phyloP scores from a whole-genome alignment of 1,284 basidiomycete genomes.

The Ganoderma boninense region DNA sequence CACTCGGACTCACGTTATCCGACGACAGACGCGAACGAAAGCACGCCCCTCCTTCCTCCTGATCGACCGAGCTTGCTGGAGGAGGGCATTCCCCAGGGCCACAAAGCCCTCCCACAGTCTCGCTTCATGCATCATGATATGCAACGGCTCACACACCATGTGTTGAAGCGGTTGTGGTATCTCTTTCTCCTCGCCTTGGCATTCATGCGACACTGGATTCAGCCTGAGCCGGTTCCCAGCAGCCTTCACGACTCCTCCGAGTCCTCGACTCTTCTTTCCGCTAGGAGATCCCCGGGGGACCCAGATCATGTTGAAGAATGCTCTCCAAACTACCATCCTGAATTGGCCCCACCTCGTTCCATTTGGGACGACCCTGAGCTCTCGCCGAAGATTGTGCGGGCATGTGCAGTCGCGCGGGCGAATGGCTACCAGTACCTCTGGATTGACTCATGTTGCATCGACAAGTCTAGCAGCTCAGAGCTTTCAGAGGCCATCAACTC shows the following conservation, averaged over 20 bases:
- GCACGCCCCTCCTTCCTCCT: too few relatives aligned
- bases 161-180: too few relatives aligned
- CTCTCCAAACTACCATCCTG: background rate
- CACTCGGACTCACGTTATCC: too few relatives aligned
- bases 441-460: background rate
- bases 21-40: too few relatives aligned
- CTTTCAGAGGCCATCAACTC: slow-evolving; percentile 4
- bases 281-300: background rate
- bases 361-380: background rate
- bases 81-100: too few relatives aligned
- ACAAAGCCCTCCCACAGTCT: too few relatives aligned
- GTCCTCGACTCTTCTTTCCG: too few relatives aligned
- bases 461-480: background rate
- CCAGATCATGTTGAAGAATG: background rate
- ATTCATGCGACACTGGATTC: background rate
- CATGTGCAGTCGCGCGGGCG: background rate
- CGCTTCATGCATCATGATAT: too few relatives aligned
- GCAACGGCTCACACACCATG: too few relatives aligned
- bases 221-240: background rate
- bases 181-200: too few relatives aligned
- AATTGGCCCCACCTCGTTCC: background rate
- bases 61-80: too few relatives aligned
- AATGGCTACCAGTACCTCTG: slow-evolving; percentile 1
- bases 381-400: background rate
- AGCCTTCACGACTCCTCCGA: too few relatives aligned